A percentile compares a stretch with the other conserved stretches of the same genome.
These are phyloP conservation scores for Sporothrix mexicana DNA, from an alignment of 2,329 filamentous ascomycete genomes.

Conservation along the genomic window DNA sequence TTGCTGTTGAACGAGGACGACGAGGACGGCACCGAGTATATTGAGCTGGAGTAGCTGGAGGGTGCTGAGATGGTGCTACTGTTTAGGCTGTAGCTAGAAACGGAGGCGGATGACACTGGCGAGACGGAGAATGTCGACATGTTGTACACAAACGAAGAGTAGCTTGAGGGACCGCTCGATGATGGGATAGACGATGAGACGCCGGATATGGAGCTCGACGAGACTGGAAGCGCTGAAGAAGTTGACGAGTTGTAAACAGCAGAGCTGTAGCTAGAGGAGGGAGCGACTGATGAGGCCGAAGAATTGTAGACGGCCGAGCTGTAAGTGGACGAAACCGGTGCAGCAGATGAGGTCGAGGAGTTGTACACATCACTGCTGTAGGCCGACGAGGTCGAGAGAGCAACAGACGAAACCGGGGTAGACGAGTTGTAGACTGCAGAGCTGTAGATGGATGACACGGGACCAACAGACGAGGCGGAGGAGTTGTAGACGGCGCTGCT, in stretches of 20 bases:
- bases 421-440: too few relatives aligned
- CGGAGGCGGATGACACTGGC: not conserved
- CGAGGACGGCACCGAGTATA: not conserved
- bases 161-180: not conserved
- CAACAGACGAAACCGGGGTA: not conserved
- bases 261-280: not conserved
- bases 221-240: not conserved
- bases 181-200: not conserved
- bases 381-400: not conserved
- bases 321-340: not conserved
- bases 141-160: not conserved
- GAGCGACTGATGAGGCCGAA: not conserved
- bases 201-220: not conserved
- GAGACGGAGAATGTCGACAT: constrained; percentile 5
- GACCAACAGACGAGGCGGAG: not conserved
- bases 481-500: too few relatives aligned
- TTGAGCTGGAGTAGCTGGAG: not conserved
- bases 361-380: not conserved
- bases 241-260: constrained; percentile 1
- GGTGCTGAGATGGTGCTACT: not conserved
- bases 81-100: constrained; percentile 1
- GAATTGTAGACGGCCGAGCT: not conserved
- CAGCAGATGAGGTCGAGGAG: not conserved
- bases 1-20: not conserved
- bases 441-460: not conserved